Conservation (phyloP, 2,329 filamentous ascomycete species). For the Aspergillus pseudoviridinutans region DNA sequence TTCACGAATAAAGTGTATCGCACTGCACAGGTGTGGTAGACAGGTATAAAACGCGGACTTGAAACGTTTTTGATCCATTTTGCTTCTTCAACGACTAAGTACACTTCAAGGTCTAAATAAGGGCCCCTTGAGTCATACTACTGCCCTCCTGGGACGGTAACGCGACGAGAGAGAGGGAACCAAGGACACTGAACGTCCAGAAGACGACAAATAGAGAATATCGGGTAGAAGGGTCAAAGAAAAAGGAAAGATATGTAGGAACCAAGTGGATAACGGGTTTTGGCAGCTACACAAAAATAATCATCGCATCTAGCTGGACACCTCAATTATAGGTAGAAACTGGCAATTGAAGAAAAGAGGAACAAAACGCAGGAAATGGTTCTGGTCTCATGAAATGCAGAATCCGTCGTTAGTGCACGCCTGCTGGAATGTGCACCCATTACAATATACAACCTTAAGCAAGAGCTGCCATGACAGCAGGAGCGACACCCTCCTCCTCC, state of each 20-base stretch:
- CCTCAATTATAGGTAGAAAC: slow-evolving; percentile 15
- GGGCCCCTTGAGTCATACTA: background rate
- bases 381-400: slow-evolving; percentile 21
- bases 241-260: background rate
- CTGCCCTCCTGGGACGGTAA: background rate
- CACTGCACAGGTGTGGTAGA: background rate
- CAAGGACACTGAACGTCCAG: background rate
- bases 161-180: background rate
- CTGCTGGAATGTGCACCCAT: slow-evolving; percentile 12
- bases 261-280: slow-evolving; percentile 4
- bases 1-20: background rate
- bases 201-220: background rate
- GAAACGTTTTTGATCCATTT: background rate
- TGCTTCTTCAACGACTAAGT: background rate
- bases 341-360: slow-evolving; percentile 6
- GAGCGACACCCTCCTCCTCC: slow-evolving; percentile 88
- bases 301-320: slow-evolving; percentile 19
- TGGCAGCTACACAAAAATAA: slow-evolving; percentile 18
- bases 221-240: background rate
- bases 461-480: slow-evolving; percentile 78
- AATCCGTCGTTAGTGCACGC: slow-evolving; percentile 15
- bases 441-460: slow-evolving; percentile 52
- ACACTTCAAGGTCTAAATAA: background rate
- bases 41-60: background rate
- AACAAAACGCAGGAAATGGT: slow-evolving; percentile 12